These are phyloP conservation scores for Trypanosoma congolense DNA, from an alignment of 208 protist genomes.

Conservation along the genomic window DNA sequence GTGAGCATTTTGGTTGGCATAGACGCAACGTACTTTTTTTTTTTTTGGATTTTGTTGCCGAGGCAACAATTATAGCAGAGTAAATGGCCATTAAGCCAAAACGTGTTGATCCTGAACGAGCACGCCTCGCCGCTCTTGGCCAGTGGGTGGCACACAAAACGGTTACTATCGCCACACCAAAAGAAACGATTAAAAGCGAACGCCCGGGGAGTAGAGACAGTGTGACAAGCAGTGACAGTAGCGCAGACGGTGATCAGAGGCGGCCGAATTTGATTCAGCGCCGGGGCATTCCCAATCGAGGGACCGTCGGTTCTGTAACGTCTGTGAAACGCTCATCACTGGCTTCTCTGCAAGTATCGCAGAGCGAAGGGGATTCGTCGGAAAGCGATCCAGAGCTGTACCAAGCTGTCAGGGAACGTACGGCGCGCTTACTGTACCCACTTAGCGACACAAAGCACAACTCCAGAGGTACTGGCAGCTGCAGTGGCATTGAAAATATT, in stretches of 20 bases:
- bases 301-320: neutral
- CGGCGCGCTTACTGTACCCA: slow-evolving; percentile 38
- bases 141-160: slow-evolving; percentile 17
- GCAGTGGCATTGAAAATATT: no score
- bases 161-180: neutral
- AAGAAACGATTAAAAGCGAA: slow-evolving; percentile 21
- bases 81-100: slow-evolving; percentile 83
- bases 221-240: slow-evolving; percentile 7
- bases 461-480: neutral
- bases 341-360: neutral
- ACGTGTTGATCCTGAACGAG: slow-evolving; percentile 45
- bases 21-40: slow-evolving; percentile 11
- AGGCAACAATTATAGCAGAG: no score
- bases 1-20: neutral
- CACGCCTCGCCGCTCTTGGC: slow-evolving; percentile 49
- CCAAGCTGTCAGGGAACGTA: slow-evolving; percentile 30
- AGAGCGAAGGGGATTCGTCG: slow-evolving; percentile 5
- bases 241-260: neutral
- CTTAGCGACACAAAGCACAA: neutral
- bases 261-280: neutral
- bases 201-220: neutral
- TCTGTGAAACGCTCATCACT: neutral
- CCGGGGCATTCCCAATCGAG: neutral
- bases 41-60: neutral
- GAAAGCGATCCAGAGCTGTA: slow-evolving; percentile 51